A percentile compares a stretch with the other conserved stretches of the same genome.
phyloP scores from a whole-genome alignment of 768 basidiomycete genomes.

The Stropharia rugosoannulata region DNA sequence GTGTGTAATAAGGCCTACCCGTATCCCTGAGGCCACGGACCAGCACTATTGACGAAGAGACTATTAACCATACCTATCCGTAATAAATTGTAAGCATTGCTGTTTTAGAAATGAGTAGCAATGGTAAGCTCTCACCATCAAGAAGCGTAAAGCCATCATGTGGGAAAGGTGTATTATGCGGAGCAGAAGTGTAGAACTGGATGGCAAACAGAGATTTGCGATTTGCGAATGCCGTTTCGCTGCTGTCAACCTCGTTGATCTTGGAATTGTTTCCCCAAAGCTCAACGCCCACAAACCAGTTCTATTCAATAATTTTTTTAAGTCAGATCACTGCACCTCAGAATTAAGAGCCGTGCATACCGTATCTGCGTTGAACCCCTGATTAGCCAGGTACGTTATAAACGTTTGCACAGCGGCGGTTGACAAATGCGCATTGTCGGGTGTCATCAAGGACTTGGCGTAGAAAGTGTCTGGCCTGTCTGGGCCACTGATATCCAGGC shows the following conservation, averaged over 20 bases:
- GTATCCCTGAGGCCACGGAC: too few relatives aligned
- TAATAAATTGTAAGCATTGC: too few relatives aligned
- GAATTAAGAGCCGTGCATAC: constrained; percentile 18
- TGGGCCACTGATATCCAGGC: constrained; percentile 22
- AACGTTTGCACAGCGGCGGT: constrained; percentile 31
- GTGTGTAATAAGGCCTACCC: too few relatives aligned
- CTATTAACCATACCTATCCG: too few relatives aligned
- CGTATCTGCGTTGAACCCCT: constrained; percentile 34
- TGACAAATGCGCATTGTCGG: constrained; percentile 29
- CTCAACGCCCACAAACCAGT: constrained; percentile 35
- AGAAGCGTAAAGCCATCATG: constrained; percentile 41
- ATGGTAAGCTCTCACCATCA: constrained; percentile 25
- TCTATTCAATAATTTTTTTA: constrained; percentile 7
- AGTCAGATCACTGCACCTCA: background rate
- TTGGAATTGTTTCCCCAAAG: constrained; percentile 45
- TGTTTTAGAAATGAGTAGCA: too few relatives aligned
- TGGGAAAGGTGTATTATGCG: constrained; percentile 37
- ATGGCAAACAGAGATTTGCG: constrained; percentile 44
- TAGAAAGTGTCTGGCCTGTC: constrained; percentile 41
- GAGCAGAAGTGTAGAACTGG: constrained; percentile 48
- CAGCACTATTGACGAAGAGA: too few relatives aligned
- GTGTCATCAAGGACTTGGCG: constrained; percentile 42
- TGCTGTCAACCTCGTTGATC: constrained; percentile 37
- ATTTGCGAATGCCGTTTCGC: constrained; percentile 45
- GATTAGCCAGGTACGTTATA: constrained; percentile 36